Base-by-base conservation (phyloP, 371 early-diverging fungal species). In the Mortierella sp. region DNA sequence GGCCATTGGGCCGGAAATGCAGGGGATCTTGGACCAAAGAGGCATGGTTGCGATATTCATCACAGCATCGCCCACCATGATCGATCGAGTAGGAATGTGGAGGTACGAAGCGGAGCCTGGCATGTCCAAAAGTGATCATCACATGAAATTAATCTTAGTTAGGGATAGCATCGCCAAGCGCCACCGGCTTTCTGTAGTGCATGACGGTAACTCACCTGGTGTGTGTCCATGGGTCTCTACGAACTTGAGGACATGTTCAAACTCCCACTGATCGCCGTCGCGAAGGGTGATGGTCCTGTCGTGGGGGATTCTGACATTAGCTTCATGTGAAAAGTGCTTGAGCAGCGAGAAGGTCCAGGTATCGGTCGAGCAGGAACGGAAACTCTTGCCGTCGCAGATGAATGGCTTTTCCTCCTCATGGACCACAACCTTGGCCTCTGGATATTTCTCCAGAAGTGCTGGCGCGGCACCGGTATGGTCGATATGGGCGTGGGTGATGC, bases 181-280 rank as follows among this genome's bases (percentile, higher is more conserved):
- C n/a, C n/a, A n/a, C n/a, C n/a, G n/a, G n/a, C n/a, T 50, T 30
- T 9, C 15, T 46, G 17, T 31, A 11, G 4, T 4, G 30, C 14
- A 15, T 37, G 17, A 15, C n/a, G 32, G 41, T 30, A 41, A 15
- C 57, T 39, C 47, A 80, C 80, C 80, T 50, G 80, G 80, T 3
- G 81, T 82, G 37, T 81, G 82, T 24, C 82, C 82, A 19, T 41
- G 66, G 1, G 82, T 82, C 59, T 65, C 67, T 28, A 82, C 71
- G 47, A 79, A 47, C 56, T 66, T 65, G 56, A 82, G 48, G 41
- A 73, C 56, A 64, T 80, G 69, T 9, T 70, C 76, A 68, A 82
- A 80, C 62, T 78, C 79, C 60, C 67, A 78, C 44, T 59, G 23
- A 30, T 79, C 69, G 15, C 79, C 80, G 30, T 67, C 60, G 34